phyloP scores from a whole-genome alignment of 208 protist genomes.

The Leptomonas seymouri region DNA sequence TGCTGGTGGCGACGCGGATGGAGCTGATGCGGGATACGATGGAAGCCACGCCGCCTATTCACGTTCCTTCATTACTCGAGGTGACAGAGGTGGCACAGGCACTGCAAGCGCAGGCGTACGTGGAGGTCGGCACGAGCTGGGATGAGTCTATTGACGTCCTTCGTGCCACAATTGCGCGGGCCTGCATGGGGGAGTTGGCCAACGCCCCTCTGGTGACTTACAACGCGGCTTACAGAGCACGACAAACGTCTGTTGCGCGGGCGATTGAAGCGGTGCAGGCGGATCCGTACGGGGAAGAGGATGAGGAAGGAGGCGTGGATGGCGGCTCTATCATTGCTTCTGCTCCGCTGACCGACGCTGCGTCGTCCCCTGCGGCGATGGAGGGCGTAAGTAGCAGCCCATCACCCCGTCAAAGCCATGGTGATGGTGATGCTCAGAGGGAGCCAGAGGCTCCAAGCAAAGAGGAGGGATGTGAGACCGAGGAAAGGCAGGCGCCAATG shows the following conservation, averaged over 20 bases:
- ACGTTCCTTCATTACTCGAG: slow-evolving; percentile 29
- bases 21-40: slow-evolving; percentile 45
- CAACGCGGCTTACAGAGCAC: slow-evolving; percentile 8
- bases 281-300: slow-evolving; percentile 4
- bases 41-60: slow-evolving; percentile 34
- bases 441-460: neutral
- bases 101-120: slow-evolving; percentile 47
- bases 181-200: slow-evolving; percentile 54
- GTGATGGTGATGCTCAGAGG: no score
- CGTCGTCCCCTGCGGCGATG: no score
- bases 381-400: no score
- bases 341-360: no score
- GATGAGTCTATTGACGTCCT: slow-evolving; percentile 38
- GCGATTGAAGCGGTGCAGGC: slow-evolving; percentile 25
- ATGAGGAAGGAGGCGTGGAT: neutral
- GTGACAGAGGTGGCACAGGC: slow-evolving; percentile 40
- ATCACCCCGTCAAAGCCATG: no score
- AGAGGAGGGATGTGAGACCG: neutral
- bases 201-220: slow-evolving; percentile 28
- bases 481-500: neutral
- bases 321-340: no score
- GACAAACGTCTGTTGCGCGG: slow-evolving; percentile 20
- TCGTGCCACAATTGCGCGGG: slow-evolving; percentile 46
- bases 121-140: slow-evolving; percentile 44
- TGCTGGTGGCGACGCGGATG: slow-evolving; percentile 42